Evolutionary conservation across 805 yeast genomes (phyloP).

Genomic region (Wickerhamiella kazuoi): DNA sequence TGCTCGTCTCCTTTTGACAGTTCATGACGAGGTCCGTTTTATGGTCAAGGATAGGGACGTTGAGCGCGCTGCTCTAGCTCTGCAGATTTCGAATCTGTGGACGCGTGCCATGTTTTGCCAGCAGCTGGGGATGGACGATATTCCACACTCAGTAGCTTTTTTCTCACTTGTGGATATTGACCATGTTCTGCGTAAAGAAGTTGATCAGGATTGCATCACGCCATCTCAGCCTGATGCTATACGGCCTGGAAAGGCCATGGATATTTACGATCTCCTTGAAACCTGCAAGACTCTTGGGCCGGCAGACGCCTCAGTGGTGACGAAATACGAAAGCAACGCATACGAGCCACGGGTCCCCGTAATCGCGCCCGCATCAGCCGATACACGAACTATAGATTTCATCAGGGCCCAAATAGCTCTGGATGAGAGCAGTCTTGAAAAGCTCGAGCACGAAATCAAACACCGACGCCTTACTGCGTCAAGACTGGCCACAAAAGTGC

Average conservation of each 20-base stretch:
- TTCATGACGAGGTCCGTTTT: slow-evolving; percentile 88
- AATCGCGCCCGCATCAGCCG: slow-evolving; percentile 1
- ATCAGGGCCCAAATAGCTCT: slow-evolving; percentile 1
- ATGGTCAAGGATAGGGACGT: slow-evolving; percentile 55
- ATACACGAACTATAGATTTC: background rate
- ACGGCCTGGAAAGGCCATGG: slow-evolving; percentile 61
- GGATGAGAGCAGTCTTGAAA: background rate
- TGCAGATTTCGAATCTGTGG: slow-evolving; percentile 88
- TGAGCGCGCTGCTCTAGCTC: slow-evolving; percentile 59
- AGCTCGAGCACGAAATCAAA: background rate
- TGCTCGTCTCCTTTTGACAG: slow-evolving; percentile 70
- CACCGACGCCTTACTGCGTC: background rate
- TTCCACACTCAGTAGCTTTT: slow-evolving; percentile 92
- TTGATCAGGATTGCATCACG: slow-evolving; percentile 76
- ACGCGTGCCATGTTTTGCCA: slow-evolving; percentile 90
- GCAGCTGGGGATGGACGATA: slow-evolving; percentile 69
- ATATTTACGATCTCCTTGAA: slow-evolving; percentile 35
- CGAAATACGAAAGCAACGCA: slow-evolving; percentile 11
- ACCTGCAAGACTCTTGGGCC: slow-evolving; percentile 12
- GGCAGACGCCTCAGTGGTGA: background rate
- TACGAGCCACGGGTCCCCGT: slow-evolving; percentile 15
- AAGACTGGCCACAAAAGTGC: too few relatives aligned
- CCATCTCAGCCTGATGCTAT: slow-evolving; percentile 64
- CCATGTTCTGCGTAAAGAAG: slow-evolving; percentile 76
- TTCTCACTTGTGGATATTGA: slow-evolving; percentile 90